Conservation (phyloP, 345 rosid genomes). For the Erysimum cheiranthoides region DNA sequence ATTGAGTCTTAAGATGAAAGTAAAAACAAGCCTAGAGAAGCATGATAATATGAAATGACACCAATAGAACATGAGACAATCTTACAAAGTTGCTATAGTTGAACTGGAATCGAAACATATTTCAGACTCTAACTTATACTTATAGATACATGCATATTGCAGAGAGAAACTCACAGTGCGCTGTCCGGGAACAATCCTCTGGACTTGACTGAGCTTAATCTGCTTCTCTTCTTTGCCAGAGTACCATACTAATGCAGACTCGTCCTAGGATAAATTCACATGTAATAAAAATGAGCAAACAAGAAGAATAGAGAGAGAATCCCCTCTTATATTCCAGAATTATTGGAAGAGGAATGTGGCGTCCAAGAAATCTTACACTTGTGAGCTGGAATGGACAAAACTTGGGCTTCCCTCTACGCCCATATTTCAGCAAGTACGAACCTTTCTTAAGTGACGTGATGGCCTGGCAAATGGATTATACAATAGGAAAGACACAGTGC, state of each 20-base stretch:
- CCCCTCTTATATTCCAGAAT: not conserved
- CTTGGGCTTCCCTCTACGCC: slow-evolving; percentile 91
- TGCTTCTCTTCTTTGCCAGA: slow-evolving; percentile 85
- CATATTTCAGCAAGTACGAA: slow-evolving; percentile 77
- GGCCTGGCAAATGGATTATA: slow-evolving; percentile 51
- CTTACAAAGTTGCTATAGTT: not conserved
- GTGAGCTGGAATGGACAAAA: slow-evolving; percentile 88
- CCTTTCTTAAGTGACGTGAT: slow-evolving; percentile 89
- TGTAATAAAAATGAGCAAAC: slow-evolving; percentile 11
- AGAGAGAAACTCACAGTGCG: slow-evolving; percentile 76
- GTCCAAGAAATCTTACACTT: slow-evolving; percentile 56
- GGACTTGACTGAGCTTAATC: slow-evolving; percentile 70
- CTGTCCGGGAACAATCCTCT: slow-evolving; percentile 85
- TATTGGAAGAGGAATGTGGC: not conserved
- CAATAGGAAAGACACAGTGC: not conserved
- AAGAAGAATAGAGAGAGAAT: slow-evolving; percentile 3
- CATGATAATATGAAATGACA: slow-evolving; percentile 5
- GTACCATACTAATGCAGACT: slow-evolving; percentile 87
- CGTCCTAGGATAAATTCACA: slow-evolving; percentile 62
- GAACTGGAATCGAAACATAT: slow-evolving; percentile 4
- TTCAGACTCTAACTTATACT: slow-evolving; percentile 4
- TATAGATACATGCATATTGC: not conserved
- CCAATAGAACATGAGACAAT: not conserved
- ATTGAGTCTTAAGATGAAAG: slow-evolving; percentile 33
- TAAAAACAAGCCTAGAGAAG: not conserved